These are phyloP conservation scores for Astrothelium subdiscretum DNA, from an alignment of 495 filamentous ascomycete species.

Conservation along the genomic window DNA sequence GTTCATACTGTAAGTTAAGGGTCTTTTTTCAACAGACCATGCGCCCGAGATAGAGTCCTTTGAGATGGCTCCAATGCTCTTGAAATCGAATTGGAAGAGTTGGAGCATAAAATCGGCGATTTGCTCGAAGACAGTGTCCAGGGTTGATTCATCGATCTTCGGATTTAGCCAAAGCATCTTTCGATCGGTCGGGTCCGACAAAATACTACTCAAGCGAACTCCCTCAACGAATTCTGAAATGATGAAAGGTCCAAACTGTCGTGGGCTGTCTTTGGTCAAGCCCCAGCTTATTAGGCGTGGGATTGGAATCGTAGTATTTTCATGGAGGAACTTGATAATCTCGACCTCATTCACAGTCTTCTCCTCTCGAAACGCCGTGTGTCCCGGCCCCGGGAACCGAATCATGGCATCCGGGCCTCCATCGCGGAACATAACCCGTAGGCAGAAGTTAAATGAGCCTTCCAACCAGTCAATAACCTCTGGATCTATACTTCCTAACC, in stretches of 20 bases:
- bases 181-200: background rate
- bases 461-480: background rate
- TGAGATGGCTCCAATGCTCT: background rate
- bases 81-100: background rate
- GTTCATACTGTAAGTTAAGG: background rate
- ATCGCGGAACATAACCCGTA: background rate
- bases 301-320: slow-evolving; percentile 8
- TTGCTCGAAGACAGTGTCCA: background rate
- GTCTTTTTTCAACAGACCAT: background rate
- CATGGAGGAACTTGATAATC: slow-evolving; percentile 3
- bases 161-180: background rate
- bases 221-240: background rate
- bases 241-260: background rate
- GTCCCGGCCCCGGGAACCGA: slow-evolving; percentile 3
- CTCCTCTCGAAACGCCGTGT: slow-evolving; percentile 20
- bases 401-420: background rate
- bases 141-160: background rate
- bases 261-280: background rate
- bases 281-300: background rate
- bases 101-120: background rate
- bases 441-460: background rate
- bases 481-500: background rate
- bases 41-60: background rate
- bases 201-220: background rate
- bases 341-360: slow-evolving; percentile 8